These are phyloP conservation scores for Aspergillus asperescens DNA, from an alignment of 495 filamentous ascomycete genomes.

Conservation along the genomic window DNA sequence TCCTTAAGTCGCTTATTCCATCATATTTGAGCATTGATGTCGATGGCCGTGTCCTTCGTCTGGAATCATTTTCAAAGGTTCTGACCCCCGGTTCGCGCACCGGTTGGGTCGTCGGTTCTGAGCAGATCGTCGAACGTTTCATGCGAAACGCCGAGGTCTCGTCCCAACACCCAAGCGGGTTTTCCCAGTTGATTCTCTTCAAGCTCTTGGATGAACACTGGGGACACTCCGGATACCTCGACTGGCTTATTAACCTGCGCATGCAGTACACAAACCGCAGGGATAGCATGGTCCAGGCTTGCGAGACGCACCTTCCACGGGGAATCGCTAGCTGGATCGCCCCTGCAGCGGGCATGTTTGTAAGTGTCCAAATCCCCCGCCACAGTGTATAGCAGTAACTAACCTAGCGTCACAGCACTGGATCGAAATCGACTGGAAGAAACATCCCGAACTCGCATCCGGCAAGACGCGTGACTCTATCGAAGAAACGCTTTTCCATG, in stretches of 20 bases:
- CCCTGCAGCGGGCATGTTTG: constrained; percentile 95
- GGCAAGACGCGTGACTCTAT: constrained; percentile 60
- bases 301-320: constrained; percentile 69
- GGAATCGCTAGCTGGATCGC: constrained; percentile 78
- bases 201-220: constrained; percentile 90
- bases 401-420: constrained; percentile 54
- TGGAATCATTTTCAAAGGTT: constrained; percentile 68
- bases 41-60: constrained; percentile 62
- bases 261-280: constrained; percentile 75
- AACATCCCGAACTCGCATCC: constrained; percentile 57
- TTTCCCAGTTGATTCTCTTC: constrained; percentile 76
- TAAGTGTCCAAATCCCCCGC: constrained; percentile 38
- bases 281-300: constrained; percentile 73
- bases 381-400: constrained; percentile 3
- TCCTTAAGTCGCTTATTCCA: constrained; percentile 56
- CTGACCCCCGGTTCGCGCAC: constrained; percentile 55
- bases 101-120: constrained; percentile 66
- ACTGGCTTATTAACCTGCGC: constrained; percentile 85
- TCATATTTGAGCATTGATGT: constrained; percentile 57
- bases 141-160: constrained; percentile 70
- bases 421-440: constrained; percentile 70
- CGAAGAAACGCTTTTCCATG: constrained; percentile 79
- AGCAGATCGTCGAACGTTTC: constrained; percentile 77
- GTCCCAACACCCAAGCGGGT: constrained; percentile 76
- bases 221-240: constrained; percentile 87